phyloP scores from a whole-genome alignment of 495 filamentous ascomycete genomes.

The Astrothelium subdiscretum region DNA sequence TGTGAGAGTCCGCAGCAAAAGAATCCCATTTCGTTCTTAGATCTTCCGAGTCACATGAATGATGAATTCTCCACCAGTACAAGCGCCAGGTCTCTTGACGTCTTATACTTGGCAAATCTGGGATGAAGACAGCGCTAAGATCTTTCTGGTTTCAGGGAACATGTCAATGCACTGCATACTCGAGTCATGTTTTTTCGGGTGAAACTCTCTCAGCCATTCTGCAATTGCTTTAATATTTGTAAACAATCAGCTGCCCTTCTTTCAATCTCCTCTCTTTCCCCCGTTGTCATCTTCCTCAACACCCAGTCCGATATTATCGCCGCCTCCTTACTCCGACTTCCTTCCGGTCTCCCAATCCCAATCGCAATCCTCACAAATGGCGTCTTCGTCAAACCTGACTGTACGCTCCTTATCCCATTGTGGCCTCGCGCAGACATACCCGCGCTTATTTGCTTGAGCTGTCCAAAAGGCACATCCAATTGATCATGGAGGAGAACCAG shows the following conservation, averaged over 20 bases:
- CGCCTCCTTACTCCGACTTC: conserved; percentile 38
- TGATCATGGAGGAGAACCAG: conserved; percentile 79
- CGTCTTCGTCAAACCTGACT: conserved; percentile 35
- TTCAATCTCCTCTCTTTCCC: conserved; percentile 40
- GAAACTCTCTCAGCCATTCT: conserved; percentile 22
- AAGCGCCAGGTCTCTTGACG: no score
- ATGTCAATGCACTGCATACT: no score
- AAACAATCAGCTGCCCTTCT: conserved; percentile 40
- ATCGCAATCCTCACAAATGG: conserved; percentile 48
- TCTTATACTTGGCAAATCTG: no score
- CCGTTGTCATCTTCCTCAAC: conserved; percentile 45
- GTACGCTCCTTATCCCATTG: conserved; percentile 64
- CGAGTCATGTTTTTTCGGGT: neutral
- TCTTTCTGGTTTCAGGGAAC: no score
- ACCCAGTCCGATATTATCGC: conserved; percentile 55
- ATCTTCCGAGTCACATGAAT: no score
- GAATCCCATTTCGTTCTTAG: no score
- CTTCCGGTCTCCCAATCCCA: conserved; percentile 57
- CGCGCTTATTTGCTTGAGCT: conserved; percentile 46
- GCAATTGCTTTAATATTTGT: conserved; percentile 37
- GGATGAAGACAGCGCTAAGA: no score
- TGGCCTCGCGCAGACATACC: conserved; percentile 56
- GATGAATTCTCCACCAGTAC: no score
- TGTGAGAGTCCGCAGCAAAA: no score
- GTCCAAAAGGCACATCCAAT: conserved; percentile 56